Evolutionary conservation across 1,284 basidiomycete species (phyloP).

Genomic region (Marasmius sp.): DNA sequence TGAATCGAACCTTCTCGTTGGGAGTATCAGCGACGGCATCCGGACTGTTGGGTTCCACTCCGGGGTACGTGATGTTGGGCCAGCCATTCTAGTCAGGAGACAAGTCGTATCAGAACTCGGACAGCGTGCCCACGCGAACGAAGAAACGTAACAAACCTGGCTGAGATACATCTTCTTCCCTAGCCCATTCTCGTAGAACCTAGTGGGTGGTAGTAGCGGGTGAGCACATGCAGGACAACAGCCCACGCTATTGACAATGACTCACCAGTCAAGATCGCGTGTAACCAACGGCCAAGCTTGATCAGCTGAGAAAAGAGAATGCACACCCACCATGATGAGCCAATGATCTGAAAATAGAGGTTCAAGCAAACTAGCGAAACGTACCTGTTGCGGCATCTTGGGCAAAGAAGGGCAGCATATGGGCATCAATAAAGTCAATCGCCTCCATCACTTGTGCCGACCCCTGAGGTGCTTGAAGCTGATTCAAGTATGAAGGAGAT

Average conservation of each 20-base stretch:
- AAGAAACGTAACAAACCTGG: constrained; percentile 40
- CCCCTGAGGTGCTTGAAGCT: constrained; percentile 44
- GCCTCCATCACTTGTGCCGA: constrained; percentile 60
- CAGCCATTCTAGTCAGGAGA: constrained; percentile 60
- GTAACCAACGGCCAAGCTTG: constrained; percentile 64
- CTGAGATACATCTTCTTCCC: constrained; percentile 75
- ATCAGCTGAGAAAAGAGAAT: constrained; percentile 35
- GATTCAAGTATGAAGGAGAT: background rate
- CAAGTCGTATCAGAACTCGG: constrained; percentile 1
- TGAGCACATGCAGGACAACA: background rate
- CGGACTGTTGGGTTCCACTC: constrained; percentile 60
- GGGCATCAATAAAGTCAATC: constrained; percentile 66
- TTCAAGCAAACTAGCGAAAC: constrained; percentile 10
- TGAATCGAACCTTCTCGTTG: constrained; percentile 52
- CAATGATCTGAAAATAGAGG: background rate
- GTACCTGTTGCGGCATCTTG: constrained; percentile 57
- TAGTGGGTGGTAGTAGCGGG: background rate
- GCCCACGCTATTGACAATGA: background rate
- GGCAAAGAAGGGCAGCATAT: constrained; percentile 77
- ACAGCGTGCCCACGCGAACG: background rate
- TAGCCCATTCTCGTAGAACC: constrained; percentile 54
- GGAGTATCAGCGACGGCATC: constrained; percentile 54
- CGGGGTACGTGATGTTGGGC: constrained; percentile 59
- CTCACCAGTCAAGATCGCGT: constrained; percentile 51
- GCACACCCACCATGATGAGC: background rate